Base-by-base conservation (phyloP, 2,329 filamentous ascomycete genomes). In the Scytalidium lignicola region DNA sequence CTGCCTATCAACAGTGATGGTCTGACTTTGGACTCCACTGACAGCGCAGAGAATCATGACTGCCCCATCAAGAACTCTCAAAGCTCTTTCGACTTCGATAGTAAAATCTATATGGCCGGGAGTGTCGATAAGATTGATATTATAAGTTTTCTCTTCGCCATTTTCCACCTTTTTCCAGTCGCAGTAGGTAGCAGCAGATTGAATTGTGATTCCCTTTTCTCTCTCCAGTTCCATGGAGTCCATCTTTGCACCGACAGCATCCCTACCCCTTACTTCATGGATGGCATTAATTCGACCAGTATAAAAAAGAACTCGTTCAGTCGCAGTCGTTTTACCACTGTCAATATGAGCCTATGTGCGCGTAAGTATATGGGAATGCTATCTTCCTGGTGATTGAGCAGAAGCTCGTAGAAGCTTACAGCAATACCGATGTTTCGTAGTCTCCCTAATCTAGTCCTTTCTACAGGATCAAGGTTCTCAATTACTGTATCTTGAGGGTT, bases 41-140 rank as follows among this genome's bases (percentile, higher is more conserved):
- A 97, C 93, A 54, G 93, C 93, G 67, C 93, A 99, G 49, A 99
- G 78, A 69, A 99, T 96, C 91, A 99, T 95, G 66, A 96, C 90
- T 49, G 93, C 93, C 56, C 93, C 93, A 65, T 99, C 93, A 40
- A 99, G 79, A 52, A 99, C 93, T 67, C 93, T 83, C 66, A 99
- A 74, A 50, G 93, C 93, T 68, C 93, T 82, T 75, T 99, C 93
- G 43, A 99, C 93, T 71, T 99, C 93, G 57, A 99, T 97, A 13
- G 93, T 99, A 67, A 99, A 99, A 69, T 99, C 93, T 64, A 99
- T 97, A 72, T 99, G 93, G 41, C 93, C 93, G 3, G 93, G 93
- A 1, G 93, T 99, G 69, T 99, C 93, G 65, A 99, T 99, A 76
- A 99, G 76, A 72, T 99, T 99, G 76, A 99, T 84, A 69, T 99